Conservation (phyloP, 805 yeast species). For the Diddensiella santjacobensis region DNA sequence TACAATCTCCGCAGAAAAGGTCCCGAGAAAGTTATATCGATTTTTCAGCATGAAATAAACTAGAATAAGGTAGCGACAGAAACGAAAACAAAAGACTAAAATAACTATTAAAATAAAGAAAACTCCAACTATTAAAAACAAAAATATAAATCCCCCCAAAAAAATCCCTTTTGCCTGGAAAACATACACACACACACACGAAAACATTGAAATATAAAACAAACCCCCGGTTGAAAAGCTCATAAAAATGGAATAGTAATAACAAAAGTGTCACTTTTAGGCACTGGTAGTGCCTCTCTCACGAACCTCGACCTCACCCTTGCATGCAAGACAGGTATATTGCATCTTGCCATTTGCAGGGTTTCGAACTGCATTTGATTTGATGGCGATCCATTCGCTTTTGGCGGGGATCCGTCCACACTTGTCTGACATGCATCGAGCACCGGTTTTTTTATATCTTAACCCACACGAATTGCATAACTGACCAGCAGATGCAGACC, state of each 20-base stretch:
- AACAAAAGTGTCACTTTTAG: no score
- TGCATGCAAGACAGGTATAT: slow-evolving; percentile 54
- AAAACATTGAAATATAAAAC: no score
- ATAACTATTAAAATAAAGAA: slow-evolving; percentile 1
- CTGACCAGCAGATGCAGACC: slow-evolving; percentile 91
- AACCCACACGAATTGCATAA: slow-evolving; percentile 95
- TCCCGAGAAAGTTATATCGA: neutral
- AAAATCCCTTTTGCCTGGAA: no score
- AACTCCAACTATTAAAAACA: neutral
- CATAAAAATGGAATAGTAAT: no score
- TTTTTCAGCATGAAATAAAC: neutral
- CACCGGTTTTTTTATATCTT: slow-evolving; percentile 89
- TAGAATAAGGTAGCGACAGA: neutral
- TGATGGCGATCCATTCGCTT: slow-evolving; percentile 91
- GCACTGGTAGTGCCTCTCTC: slow-evolving; percentile 6
- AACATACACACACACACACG: no score
- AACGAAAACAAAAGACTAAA: neutral
- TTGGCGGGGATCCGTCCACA: slow-evolving; percentile 94
- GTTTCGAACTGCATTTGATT: slow-evolving; percentile 47
- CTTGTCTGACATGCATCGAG: slow-evolving; percentile 69
- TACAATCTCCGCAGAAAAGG: no score
- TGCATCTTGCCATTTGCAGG: slow-evolving; percentile 31
- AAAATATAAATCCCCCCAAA: no score
- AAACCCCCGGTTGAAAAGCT: no score
- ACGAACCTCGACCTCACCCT: slow-evolving; percentile 47